These are phyloP conservation scores for Aegilops tauschii DNA, from an alignment of 176 grass and related monocot genomes.

Conservation along the genomic window DNA sequence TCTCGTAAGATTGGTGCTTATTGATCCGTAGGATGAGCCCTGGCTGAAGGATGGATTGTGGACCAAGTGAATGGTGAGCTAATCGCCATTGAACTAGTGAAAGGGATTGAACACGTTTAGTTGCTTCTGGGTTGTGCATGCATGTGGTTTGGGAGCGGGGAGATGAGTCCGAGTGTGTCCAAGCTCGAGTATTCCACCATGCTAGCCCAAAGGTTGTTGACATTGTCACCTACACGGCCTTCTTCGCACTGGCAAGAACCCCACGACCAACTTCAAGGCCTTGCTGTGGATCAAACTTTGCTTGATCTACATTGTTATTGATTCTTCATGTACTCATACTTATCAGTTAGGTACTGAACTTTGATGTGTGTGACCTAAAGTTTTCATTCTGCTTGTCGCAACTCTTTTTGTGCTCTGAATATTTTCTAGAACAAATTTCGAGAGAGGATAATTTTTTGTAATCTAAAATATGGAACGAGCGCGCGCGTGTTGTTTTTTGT, in stretches of 20 bases:
- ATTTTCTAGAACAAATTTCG: neutral
- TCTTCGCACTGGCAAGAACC: slow-evolving; percentile 66
- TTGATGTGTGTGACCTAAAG: neutral
- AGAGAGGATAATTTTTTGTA: too few species aligned
- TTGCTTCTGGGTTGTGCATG: neutral
- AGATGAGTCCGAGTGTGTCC: slow-evolving; percentile 50
- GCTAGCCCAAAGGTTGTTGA: slow-evolving; percentile 63
- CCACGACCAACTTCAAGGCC: slow-evolving; percentile 57
- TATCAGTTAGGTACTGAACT: neutral
- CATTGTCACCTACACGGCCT: slow-evolving; percentile 56
- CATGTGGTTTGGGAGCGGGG: slow-evolving; percentile 27
- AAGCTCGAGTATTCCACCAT: slow-evolving; percentile 54
- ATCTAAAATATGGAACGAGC: too few species aligned
- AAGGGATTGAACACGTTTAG: neutral
- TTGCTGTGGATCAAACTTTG: slow-evolving; percentile 45
- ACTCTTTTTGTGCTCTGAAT: neutral
- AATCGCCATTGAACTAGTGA: neutral
- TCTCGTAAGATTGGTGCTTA: too few species aligned
- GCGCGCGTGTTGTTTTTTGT: too few species aligned
- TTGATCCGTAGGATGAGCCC: slow-evolving; percentile 35
- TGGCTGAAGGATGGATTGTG: slow-evolving; percentile 30
- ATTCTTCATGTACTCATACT: neutral
- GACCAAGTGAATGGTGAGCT: slow-evolving; percentile 54
- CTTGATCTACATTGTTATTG: neutral
- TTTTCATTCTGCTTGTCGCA: neutral